A percentile compares a stretch with the other conserved stretches of the same genome.
These are phyloP conservation scores for Neonectria coccinea DNA, from an alignment of 2,329 filamentous ascomycete genomes.

Conservation along the genomic window DNA sequence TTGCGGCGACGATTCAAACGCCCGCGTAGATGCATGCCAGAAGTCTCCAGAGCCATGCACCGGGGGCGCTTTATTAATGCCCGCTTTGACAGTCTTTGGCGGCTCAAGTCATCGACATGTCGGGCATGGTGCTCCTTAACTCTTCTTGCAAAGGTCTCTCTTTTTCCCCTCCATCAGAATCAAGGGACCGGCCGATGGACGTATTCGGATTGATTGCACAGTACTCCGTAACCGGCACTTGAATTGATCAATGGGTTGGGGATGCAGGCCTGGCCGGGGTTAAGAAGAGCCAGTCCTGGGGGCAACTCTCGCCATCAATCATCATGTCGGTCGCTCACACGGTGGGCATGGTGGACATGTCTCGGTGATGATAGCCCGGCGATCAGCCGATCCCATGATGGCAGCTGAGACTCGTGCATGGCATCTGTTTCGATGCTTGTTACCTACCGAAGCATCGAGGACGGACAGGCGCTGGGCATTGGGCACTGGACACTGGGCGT, in stretches of 20 bases:
- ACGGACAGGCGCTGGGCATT: slow-evolving; percentile 19
- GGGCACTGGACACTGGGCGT: neutral
- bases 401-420: slow-evolving; percentile 26
- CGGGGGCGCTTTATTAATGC: neutral
- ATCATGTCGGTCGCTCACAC: slow-evolving; percentile 23
- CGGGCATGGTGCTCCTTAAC: slow-evolving; percentile 14
- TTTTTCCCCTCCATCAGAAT: too few relatives aligned
- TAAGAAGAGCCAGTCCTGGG: neutral
- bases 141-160: neutral
- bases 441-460: slow-evolving; percentile 8
- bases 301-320: slow-evolving; percentile 1
- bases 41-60: slow-evolving; percentile 8
- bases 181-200: neutral
- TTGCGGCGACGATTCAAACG: slow-evolving; percentile 14
- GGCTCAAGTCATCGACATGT: neutral
- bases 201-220: slow-evolving; percentile 22
- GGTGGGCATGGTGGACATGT: slow-evolving; percentile 23
- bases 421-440: slow-evolving; percentile 10
- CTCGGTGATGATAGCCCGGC: slow-evolving; percentile 37
- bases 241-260: slow-evolving; percentile 7
- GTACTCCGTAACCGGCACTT: neutral
- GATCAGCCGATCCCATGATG: slow-evolving; percentile 35
- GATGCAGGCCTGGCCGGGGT: slow-evolving; percentile 8
- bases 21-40: slow-evolving; percentile 11
- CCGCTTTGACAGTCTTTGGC: neutral